Base-by-base conservation (phyloP, 2,329 filamentous ascomycete species). In the Botrytis porri region DNA sequence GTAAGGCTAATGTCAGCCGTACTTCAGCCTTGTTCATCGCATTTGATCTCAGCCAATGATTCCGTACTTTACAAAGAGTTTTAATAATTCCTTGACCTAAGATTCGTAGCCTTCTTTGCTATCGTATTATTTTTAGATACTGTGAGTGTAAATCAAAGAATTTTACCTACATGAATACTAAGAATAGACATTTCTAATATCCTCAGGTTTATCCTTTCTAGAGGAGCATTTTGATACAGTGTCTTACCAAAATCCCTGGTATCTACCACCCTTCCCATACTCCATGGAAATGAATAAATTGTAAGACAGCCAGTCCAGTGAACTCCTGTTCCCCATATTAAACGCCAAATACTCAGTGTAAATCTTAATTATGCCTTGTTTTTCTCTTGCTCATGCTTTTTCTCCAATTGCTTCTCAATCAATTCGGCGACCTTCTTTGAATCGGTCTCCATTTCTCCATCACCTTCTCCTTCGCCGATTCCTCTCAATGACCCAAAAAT, bases 401-500 rank as follows among this genome's bases (percentile, higher is more conserved):
- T 73, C 70, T 74, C 69, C 60, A 79, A 64, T 18, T 77, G 70
- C 16, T 61, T 72, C 48, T 79, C 76, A n/a, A 79, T 70, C 71
- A 80, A 61, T 48, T 78, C 76, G 35, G 76, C 77, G 37, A 79
- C 79, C 67, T 75, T 77, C 69, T 82, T 81, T 59, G 82, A 79
- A 67, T 86, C 81, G 6, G 76, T 75, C 51, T 80, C 78, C 45
- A 85, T 84, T 72, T 82, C 81, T 14, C 75, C 75, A 62, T 82
- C 82, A 61, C 82, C 76, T 69, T 83, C 82, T 54, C 83, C 83
- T 67, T 85, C 83, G 61, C 83, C 84, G 6, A 84, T 82, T 63
- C 80, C 81, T 72, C 82, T 82, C 37, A 87, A 79, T 1, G 85
- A 83, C 2, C 86, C 86, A 72, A 84, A 82, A 18, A 86, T 81